Percentiles rank a stretch among this genome's conserved stretches.
Evolutionary conservation across 495 filamentous ascomycete species (phyloP).

Genomic region (Halenospora varia): DNA sequence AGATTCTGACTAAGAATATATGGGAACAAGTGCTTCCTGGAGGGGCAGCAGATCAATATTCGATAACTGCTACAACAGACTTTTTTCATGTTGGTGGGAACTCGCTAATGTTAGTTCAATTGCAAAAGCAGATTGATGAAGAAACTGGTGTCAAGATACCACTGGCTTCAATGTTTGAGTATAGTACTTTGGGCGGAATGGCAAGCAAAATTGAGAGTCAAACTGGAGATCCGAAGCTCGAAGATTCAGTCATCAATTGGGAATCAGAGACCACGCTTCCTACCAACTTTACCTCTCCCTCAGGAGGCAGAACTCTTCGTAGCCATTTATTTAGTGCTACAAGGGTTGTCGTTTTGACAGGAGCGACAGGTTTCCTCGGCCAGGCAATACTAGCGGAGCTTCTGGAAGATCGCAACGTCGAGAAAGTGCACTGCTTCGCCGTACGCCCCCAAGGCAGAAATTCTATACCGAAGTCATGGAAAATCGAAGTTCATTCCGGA

Average conservation of each 20-base stretch:
- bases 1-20: conserved; percentile 18
- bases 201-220: neutral
- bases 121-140: conserved; percentile 11
- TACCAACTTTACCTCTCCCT: neutral
- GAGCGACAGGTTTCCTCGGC: conserved; percentile 31
- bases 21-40: conserved; percentile 28
- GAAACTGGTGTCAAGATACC: neutral
- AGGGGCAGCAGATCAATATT: neutral
- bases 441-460: neutral
- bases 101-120: conserved; percentile 27
- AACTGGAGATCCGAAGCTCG: neutral
- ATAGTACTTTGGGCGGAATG: neutral
- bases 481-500: conserved; percentile 11
- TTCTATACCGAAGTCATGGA: conserved; percentile 20
- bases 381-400: conserved; percentile 15
- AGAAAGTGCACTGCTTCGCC: conserved; percentile 15
- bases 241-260: neutral
- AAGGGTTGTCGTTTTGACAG: conserved; percentile 26
- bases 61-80: conserved; percentile 12
- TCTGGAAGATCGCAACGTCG: neutral
- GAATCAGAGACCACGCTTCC: neutral
- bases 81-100: conserved; percentile 36
- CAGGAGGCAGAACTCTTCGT: neutral
- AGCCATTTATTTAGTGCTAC: neutral
- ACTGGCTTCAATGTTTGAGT: neutral